phyloP scores from a whole-genome alignment of 2,329 filamentous ascomycete genomes.

The Xylariaceae sp. region DNA sequence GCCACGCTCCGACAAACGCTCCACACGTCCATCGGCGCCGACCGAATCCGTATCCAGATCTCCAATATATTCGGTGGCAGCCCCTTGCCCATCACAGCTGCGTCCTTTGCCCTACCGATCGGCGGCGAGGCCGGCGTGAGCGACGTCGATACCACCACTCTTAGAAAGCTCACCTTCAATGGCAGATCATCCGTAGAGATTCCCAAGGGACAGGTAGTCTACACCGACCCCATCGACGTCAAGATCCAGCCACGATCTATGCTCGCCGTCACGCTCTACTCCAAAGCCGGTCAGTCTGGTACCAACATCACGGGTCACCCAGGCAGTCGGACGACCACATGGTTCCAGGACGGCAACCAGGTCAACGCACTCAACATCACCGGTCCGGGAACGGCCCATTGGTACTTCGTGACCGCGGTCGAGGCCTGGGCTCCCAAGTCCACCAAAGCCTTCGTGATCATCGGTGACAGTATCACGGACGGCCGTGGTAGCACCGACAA shows the following conservation, averaged over 20 bases:
- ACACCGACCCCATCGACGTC: slow-evolving; percentile 58
- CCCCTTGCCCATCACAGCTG: slow-evolving; percentile 54
- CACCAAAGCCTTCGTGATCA: slow-evolving; percentile 44
- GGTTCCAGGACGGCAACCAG: slow-evolving; percentile 54
- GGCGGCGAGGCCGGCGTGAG: slow-evolving; percentile 50
- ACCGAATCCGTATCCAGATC: slow-evolving; percentile 55
- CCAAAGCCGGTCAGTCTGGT: slow-evolving; percentile 49
- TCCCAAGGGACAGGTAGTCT: slow-evolving; percentile 51
- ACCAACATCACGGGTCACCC: slow-evolving; percentile 59
- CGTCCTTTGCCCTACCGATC: slow-evolving; percentile 51
- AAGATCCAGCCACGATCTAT: slow-evolving; percentile 45
- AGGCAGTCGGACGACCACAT: slow-evolving; percentile 58
- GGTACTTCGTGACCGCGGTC: slow-evolving; percentile 56
- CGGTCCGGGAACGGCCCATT: slow-evolving; percentile 37
- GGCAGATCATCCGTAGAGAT: slow-evolving; percentile 47
- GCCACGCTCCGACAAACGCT: slow-evolving; percentile 63
- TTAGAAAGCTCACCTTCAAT: slow-evolving; percentile 54
- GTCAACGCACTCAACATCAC: slow-evolving; percentile 44
- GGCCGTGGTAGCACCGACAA: slow-evolving; percentile 58
- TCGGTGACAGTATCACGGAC: slow-evolving; percentile 64
- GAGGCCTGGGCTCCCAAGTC: slow-evolving; percentile 49
- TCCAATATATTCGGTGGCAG: slow-evolving; percentile 61
- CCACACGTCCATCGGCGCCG: slow-evolving; percentile 51
- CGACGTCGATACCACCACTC: slow-evolving; percentile 46
- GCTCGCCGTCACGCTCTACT: slow-evolving; percentile 55